A percentile compares a stretch with the other conserved stretches of the same genome.
phyloP scores from a whole-genome alignment of 225 moss, liverwort and hornwort species.

The Sphagnum tenellum region DNA sequence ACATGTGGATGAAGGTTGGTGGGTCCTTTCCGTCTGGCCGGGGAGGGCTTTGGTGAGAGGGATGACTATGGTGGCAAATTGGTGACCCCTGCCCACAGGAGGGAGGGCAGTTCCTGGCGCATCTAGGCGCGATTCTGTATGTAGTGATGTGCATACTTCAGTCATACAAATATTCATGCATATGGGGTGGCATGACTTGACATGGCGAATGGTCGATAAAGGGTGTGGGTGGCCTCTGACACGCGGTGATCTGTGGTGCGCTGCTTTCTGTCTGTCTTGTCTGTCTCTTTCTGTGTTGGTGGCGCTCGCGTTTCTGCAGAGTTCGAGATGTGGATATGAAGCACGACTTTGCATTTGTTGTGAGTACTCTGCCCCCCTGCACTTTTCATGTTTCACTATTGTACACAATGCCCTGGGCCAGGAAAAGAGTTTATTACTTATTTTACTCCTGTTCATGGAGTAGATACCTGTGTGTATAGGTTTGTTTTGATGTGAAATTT shows the following conservation, averaged over 20 bases:
- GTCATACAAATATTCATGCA: no score
- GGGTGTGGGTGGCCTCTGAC: no score
- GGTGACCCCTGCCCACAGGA: constrained; percentile 99
- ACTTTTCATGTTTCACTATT: no score
- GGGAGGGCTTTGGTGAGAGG: constrained; percentile 99
- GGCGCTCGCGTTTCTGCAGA: constrained; percentile 86
- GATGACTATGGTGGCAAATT: constrained; percentile 84
- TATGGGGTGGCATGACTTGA: constrained; percentile 90
- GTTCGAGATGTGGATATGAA: constrained; percentile 99
- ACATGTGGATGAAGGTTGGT: constrained; percentile 99
- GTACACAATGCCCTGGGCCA: no score
- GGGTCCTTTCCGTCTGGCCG: constrained; percentile 92
- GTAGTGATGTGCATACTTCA: no score
- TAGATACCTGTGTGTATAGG: no score
- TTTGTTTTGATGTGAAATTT: no score
- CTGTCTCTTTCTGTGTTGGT: constrained; percentile 59
- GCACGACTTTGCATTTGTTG: constrained; percentile 99
- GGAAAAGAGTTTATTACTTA: no score
- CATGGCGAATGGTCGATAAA: constrained; percentile 33
- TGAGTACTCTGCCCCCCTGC: constrained; percentile 26
- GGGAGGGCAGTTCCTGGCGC: constrained; percentile 83
- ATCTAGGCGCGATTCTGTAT: constrained; percentile 84
- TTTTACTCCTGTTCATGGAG: no score
- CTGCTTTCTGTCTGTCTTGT: no score
- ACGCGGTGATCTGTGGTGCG: no score